phyloP scores from a whole-genome alignment of 805 yeast genomes.

The Brettanomyces naardenensis region DNA sequence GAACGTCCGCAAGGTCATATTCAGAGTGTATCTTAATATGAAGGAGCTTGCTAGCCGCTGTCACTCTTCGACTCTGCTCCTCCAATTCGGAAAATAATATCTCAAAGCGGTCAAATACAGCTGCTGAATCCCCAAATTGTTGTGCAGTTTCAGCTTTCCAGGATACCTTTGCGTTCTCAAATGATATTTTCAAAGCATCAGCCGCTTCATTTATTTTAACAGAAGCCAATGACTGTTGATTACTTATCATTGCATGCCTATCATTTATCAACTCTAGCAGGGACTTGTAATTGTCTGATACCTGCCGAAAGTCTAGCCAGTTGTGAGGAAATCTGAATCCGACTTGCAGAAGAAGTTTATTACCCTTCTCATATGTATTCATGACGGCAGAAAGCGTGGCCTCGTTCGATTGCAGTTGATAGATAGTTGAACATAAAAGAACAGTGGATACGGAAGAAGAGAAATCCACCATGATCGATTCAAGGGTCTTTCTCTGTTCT shows the following conservation, averaged over 20 bases:
- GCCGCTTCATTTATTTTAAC: conserved; percentile 35
- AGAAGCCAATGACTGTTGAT: conserved; percentile 36
- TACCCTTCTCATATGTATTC: conserved; percentile 22
- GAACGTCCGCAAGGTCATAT: conserved; percentile 37
- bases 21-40: conserved; percentile 25
- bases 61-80: conserved; percentile 14
- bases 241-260: conserved; percentile 18
- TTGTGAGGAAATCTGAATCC: conserved; percentile 40
- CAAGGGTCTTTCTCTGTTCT: conserved; percentile 29
- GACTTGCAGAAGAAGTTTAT: conserved; percentile 24
- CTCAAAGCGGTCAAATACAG: conserved; percentile 28
- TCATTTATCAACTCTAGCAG: conserved; percentile 29
- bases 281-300: conserved; percentile 40
- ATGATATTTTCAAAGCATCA: conserved; percentile 25
- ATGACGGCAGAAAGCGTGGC: conserved; percentile 17
- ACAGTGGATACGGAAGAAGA: conserved; percentile 32
- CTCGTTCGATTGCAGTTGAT: conserved; percentile 20
- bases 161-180: conserved; percentile 24
- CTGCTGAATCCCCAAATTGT: conserved; percentile 35
- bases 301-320: conserved; percentile 59
- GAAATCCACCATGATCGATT: conserved; percentile 26
- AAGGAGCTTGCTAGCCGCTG: conserved; percentile 28
- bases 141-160: conserved; percentile 47
- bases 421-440: conserved; percentile 31
- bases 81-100: conserved; percentile 5